Base-by-base conservation (phyloP, 139 green algal species). In the Dunaliella primolecta region DNA sequence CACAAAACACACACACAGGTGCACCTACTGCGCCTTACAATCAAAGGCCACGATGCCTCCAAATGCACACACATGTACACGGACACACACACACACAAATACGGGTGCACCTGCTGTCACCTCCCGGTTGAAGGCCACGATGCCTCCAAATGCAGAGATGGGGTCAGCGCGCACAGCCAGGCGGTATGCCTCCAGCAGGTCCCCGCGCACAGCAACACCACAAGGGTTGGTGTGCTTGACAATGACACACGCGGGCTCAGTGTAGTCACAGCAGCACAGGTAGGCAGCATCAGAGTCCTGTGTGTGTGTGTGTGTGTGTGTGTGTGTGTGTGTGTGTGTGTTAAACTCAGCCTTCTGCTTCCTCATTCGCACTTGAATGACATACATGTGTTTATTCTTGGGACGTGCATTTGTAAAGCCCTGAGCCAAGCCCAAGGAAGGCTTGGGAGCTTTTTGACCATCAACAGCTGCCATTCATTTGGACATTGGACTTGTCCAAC, bases 151-250 rank as follows among this genome's bases (percentile, higher is more conserved):
- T 0, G 97, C 97, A 46, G 82, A 94, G 84, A 98, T 96, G 80
- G 97, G 97, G 93, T 99, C 97, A 23, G 96, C 97, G 0, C 89
- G 86, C 37, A 99, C 96, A 1, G 97, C 97, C 77, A 95, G 88
- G 72, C 96, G 89, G 92, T 99, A 99, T 0, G 96, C 96, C 75
- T 99, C 97, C 25, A 93, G 88, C 81, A 98, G 90, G 86, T 98
- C 95, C 0, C 81, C 88, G 3, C 90, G 87, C 1, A 85, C 85
- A 71, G 96, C 96, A 46, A 98, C 93, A 85, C 97, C 97, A 88
- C 97, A 99, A 36, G 97, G 97, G 93, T 99, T 99, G 89, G 97
- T 99, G 95, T 99, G 97, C 95, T 99, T 99, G n/a, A 99, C 97
- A 33, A 99, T 95, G 20, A 99, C 97, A 87, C 97, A 99, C 20